phyloP scores from a whole-genome alignment of 768 basidiomycete genomes.

The Cyclocybe cylindracea region DNA sequence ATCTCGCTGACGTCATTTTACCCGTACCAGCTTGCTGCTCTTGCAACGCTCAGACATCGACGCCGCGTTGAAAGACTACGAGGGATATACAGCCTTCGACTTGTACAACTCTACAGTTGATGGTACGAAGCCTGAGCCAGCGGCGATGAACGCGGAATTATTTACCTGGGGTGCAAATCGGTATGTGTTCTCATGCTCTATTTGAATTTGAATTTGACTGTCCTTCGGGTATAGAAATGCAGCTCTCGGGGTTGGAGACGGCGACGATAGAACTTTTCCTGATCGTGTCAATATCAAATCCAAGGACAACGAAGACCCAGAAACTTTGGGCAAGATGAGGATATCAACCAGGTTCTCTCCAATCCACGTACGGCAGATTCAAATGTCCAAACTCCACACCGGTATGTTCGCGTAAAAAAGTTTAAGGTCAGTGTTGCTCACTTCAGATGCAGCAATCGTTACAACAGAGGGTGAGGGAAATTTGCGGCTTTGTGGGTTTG shows the following conservation, averaged over 20 bases:
- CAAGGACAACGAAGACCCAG: constrained; percentile 26
- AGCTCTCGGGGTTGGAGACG: constrained; percentile 82
- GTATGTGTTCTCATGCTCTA: constrained; percentile 29
- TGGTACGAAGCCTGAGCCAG: constrained; percentile 59
- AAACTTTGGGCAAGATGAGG: constrained; percentile 20
- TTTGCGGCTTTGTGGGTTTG: constrained; percentile 86
- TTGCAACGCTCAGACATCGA: constrained; percentile 77
- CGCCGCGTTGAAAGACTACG: constrained; percentile 70
- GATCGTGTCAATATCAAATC: constrained; percentile 66
- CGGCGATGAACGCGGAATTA: constrained; percentile 53
- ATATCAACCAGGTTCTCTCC: constrained; percentile 58
- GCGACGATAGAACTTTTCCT: constrained; percentile 74
- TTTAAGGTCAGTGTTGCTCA: constrained; percentile 24
- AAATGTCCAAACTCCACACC: constrained; percentile 92
- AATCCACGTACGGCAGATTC: constrained; percentile 61
- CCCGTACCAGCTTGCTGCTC: constrained; percentile 59
- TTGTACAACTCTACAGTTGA: constrained; percentile 88
- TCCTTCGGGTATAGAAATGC: constrained; percentile 60
- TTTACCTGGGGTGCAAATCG: constrained; percentile 89
- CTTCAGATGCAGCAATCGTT: constrained; percentile 42
- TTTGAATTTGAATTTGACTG: neutral
- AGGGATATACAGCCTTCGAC: constrained; percentile 91
- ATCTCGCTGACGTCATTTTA: constrained; percentile 21
- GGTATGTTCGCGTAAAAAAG: constrained; percentile 33
- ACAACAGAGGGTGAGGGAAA: constrained; percentile 77